Percentiles rank a stretch among this genome's conserved stretches.
phyloP scores from a whole-genome alignment of 495 filamentous ascomycete species.

The Penicillium desertorum region DNA sequence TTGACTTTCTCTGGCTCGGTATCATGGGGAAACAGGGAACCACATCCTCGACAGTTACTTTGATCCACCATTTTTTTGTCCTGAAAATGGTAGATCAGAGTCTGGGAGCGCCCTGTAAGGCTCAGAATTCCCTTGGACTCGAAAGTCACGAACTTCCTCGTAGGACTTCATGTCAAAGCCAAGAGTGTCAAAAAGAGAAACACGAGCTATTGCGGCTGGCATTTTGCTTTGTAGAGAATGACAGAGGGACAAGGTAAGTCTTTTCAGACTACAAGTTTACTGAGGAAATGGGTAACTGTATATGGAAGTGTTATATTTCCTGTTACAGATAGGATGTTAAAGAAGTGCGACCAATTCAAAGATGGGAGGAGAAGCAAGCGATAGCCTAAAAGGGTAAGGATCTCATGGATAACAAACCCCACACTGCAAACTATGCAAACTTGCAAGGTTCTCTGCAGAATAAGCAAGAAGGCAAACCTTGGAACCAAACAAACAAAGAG shows the following conservation, averaged over 20 bases:
- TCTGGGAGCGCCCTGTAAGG: slow-evolving; percentile 13
- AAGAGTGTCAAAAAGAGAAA: not conserved
- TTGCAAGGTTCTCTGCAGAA: no score
- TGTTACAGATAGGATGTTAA: no score
- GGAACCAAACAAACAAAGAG: no score
- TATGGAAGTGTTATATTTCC: no score
- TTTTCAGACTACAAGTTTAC: not conserved
- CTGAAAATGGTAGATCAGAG: slow-evolving; percentile 7
- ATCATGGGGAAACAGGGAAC: not conserved
- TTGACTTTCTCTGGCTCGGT: not conserved
- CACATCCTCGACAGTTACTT: slow-evolving; percentile 1
- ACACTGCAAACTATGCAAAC: no score
- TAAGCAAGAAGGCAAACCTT: no score
- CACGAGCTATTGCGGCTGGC: not conserved
- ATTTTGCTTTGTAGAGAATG: not conserved
- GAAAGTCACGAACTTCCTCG: slow-evolving; percentile 6
- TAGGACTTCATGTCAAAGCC: not conserved
- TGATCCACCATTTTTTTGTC: slow-evolving; percentile 7
- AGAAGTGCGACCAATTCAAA: no score
- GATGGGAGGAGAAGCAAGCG: no score
- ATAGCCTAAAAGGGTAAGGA: no score
- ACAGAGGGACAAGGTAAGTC: not conserved
- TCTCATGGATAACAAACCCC: no score
- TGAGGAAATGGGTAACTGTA: no score
- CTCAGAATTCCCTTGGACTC: slow-evolving; percentile 3